phyloP scores from a whole-genome alignment of 345 rosid genomes.

The Aquilaria malaccensis region DNA sequence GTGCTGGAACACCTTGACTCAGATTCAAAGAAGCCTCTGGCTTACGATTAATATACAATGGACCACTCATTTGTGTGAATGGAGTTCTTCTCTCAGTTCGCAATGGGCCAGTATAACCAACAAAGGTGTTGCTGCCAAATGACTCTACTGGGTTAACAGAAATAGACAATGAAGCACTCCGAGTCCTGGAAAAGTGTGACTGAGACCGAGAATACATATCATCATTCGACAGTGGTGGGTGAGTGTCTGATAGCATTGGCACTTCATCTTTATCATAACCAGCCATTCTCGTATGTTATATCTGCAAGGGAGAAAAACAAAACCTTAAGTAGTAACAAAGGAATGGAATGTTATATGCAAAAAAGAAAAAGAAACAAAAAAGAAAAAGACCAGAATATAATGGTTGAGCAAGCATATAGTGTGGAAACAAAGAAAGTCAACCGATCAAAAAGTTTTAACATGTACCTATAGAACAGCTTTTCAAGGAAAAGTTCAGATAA shows the following conservation, averaged over 20 bases:
- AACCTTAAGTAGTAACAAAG: background rate
- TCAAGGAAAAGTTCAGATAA: no score
- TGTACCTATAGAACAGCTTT: no score
- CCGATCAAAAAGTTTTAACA: no score
- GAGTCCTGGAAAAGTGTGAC: slow-evolving; percentile 31
- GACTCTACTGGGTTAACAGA: slow-evolving; percentile 40
- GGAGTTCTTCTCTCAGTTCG: slow-evolving; percentile 53
- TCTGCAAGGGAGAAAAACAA: slow-evolving; percentile 12
- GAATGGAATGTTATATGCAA: no score
- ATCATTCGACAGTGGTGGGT: slow-evolving; percentile 22
- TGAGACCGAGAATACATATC: slow-evolving; percentile 28
- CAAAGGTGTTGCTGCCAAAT: slow-evolving; percentile 33
- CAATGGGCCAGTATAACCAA: slow-evolving; percentile 79
- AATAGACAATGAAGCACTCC: slow-evolving; percentile 60
- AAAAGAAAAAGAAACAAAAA: no score
- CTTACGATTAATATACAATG: slow-evolving; percentile 34
- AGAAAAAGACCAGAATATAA: no score
- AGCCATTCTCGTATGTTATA: slow-evolving; percentile 30
- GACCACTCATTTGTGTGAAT: slow-evolving; percentile 63
- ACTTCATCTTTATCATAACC: slow-evolving; percentile 48
- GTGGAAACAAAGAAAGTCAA: no score
- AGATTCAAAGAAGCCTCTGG: slow-evolving; percentile 22
- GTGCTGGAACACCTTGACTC: slow-evolving; percentile 21
- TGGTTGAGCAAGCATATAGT: no score
- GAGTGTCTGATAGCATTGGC: slow-evolving; percentile 51